A percentile compares a stretch with the other conserved stretches of the same genome.
These are phyloP conservation scores for Aspergillus bridgeri DNA, from an alignment of 495 filamentous ascomycete species.

Conservation along the genomic window DNA sequence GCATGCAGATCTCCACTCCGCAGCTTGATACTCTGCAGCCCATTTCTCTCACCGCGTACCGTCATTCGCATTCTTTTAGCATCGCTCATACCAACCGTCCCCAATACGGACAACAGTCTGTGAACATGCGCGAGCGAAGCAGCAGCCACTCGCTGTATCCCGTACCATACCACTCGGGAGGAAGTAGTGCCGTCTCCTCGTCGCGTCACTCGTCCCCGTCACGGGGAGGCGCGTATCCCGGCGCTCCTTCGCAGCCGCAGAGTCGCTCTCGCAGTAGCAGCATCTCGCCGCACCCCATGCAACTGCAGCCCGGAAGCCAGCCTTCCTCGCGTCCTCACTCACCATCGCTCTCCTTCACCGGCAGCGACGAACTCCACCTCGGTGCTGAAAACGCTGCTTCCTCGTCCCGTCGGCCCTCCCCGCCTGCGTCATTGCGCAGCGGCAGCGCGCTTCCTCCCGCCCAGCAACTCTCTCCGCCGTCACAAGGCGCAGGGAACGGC, in stretches of 20 bases:
- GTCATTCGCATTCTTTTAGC: neutral
- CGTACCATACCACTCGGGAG: neutral
- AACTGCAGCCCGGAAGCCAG: neutral
- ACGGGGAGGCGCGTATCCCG: neutral
- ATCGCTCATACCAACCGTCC: neutral
- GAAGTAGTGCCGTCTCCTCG: neutral
- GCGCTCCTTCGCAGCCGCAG: neutral
- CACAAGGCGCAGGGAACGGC: too few species aligned
- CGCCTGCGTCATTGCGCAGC: too few species aligned
- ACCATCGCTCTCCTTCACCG: neutral
- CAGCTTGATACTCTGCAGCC: neutral
- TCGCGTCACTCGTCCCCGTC: neutral
- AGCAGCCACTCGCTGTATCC: neutral
- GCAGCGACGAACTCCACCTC: neutral
- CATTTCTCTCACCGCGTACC: neutral
- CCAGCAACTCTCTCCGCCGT: too few species aligned
- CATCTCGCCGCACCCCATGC: neutral
- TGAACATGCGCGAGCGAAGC: neutral
- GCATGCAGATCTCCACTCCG: neutral
- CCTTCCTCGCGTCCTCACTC: neutral
- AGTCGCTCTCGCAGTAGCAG: neutral
- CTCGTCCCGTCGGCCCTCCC: neutral
- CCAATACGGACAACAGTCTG: neutral
- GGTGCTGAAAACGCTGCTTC: neutral
- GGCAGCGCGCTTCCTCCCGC: too few species aligned